Percentiles rank a stretch among this genome's conserved stretches.
phyloP scores from a whole-genome alignment of 129 eudicot genomes.

The Escallonia herrerae region DNA sequence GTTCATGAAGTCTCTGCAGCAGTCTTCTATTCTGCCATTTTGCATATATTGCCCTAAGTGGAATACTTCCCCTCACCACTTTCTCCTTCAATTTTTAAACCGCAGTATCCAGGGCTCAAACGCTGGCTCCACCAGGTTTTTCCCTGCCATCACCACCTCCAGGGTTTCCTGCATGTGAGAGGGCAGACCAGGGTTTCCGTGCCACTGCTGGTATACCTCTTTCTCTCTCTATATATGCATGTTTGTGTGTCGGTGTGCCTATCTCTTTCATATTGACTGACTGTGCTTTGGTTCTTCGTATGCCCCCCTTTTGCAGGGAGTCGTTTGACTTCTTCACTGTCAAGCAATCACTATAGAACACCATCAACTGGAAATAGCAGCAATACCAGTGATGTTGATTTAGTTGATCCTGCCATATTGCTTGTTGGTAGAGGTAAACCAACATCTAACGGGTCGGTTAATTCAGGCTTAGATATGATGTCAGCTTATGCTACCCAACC shows the following conservation, averaged over 20 bases:
- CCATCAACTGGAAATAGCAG: constrained; percentile 34
- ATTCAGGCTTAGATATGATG: constrained; percentile 41
- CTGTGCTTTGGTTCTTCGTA: neutral
- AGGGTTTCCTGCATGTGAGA: constrained; percentile 55
- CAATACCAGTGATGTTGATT: constrained; percentile 28
- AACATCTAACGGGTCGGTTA: constrained; percentile 31
- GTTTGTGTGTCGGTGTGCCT: neutral
- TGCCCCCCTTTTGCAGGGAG: constrained; percentile 28
- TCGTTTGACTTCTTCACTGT: constrained; percentile 20
- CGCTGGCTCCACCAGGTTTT: constrained; percentile 59
- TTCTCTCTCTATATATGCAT: constrained; percentile 1
- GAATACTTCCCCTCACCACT: neutral
- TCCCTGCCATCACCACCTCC: constrained; percentile 37
- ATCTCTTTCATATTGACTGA: neutral
- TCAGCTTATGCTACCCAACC: constrained; percentile 16
- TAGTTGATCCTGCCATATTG: constrained; percentile 45
- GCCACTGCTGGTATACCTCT: constrained; percentile 45
- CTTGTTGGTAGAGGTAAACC: constrained; percentile 28
- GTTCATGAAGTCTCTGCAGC: too few relatives aligned
- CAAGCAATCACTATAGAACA: constrained; percentile 25
- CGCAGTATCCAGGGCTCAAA: constrained; percentile 46
- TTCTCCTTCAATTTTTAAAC: constrained; percentile 3
- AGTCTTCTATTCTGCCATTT: neutral
- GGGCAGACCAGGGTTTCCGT: constrained; percentile 30
- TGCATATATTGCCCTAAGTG: neutral